Conservation (phyloP, 1,284 basidiomycete species). For the Kalmanozyma brasiliensis region DNA sequence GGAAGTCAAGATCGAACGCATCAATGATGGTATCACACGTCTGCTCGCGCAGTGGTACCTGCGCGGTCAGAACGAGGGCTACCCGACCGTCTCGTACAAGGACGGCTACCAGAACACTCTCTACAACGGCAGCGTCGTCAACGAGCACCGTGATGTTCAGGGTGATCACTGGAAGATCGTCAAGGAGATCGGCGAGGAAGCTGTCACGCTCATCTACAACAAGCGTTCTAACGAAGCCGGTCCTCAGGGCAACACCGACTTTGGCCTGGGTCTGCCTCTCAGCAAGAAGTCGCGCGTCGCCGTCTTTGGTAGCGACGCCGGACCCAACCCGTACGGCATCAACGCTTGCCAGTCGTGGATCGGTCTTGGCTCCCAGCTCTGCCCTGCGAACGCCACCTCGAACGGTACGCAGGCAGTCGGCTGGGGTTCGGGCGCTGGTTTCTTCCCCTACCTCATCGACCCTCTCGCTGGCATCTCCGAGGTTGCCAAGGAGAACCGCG, state of each 20-base stretch:
- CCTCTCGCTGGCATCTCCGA: conserved; percentile 45
- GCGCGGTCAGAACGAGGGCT: conserved; percentile 24
- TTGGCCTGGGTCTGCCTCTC: conserved; percentile 36
- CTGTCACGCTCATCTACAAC: conserved; percentile 43
- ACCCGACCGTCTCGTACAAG: conserved; percentile 42
- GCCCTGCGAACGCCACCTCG: conserved; percentile 34
- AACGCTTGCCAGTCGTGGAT: conserved; percentile 37
- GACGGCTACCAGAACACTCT: conserved; percentile 41
- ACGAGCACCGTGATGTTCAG: conserved; percentile 37
- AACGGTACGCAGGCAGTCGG: conserved; percentile 39
- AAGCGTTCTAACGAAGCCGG: conserved; percentile 40
- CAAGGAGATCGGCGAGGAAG: conserved; percentile 34
- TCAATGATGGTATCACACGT: conserved; percentile 40
- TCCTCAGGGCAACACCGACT: conserved; percentile 23
- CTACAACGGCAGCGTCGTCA: conserved; percentile 36
- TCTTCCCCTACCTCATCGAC: conserved; percentile 56
- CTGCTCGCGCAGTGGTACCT: conserved; percentile 39
- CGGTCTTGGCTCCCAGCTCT: conserved; percentile 52
- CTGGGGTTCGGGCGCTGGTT: conserved; percentile 39
- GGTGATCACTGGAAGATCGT: conserved; percentile 42
- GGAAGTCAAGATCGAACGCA: conserved; percentile 40
- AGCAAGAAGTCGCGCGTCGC: conserved; percentile 30
- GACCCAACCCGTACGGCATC: conserved; percentile 36
- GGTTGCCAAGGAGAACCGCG: conserved; percentile 19
- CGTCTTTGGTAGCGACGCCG: conserved; percentile 45